Evolutionary conservation across 169 alveolate species (phyloP), one percentile per base, ranked within the genome.

Genomic region (Pseudocohnilembus persalinus): DNA sequence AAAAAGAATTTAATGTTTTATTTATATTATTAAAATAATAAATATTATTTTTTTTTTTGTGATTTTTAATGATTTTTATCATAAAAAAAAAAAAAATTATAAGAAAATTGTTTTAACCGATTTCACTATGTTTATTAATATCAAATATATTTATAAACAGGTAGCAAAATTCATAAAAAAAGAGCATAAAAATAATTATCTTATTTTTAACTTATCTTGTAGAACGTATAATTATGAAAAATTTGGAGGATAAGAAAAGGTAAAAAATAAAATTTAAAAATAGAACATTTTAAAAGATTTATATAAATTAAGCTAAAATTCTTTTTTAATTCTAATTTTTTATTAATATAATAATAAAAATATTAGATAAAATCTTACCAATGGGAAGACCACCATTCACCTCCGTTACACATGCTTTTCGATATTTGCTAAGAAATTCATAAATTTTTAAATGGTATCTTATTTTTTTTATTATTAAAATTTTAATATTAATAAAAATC

Each of bases 331-430:
- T n/a, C n/a, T n/a, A n/a, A n/a, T n/a, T n/a, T n/a, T n/a, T n/a
- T n/a, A n/a, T n/a, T n/a, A 20, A 49, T 49, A 49, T 49, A 4
- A 49, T 49, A 11, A 49, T 49, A 49, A 4, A 4, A 49, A 11
- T 49, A 11, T 49, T 49, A 81, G 90, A 81, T 86, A 29, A 34
- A 75, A 72, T 84, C 72, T 31, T 86, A 80, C 77, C 84, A 83
- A 33, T 94, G 97, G 96, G 92, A 90, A 81, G 96, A 94, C 83
- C 97, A 96, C 82, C 94, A 92, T 72, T 89, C 97, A 28, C 98
- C 98, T 29, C 90, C 94, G 24, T 81, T 94, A 31, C 88, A 88
- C 31, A 84, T 92, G 25, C 81, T 96, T 32, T 96, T 96, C 82
- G 90, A 90, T 77, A 94, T 96, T 16, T 92, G 97, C 88, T 31